Base-by-base conservation (phyloP, 257 asterid genomes). In the Petrea volubilis region DNA sequence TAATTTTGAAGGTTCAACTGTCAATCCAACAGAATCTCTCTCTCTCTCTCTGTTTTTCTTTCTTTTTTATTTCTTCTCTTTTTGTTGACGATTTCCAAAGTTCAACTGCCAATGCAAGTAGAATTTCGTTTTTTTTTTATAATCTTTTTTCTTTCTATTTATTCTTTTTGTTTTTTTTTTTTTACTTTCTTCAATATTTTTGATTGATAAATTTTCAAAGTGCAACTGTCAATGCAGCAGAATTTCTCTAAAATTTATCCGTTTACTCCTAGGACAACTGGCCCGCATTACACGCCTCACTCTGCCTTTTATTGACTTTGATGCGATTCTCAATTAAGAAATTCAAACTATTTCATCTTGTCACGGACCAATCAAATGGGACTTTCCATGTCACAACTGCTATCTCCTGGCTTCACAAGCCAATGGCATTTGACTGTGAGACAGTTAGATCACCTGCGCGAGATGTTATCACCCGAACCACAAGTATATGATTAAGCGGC, bases 361-460 rank as follows among this genome's bases (percentile, higher is more conserved):
- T 23, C 60, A 65, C 18, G 5, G 33, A 31, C 7, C 28, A 49
- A 12, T 28, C 60, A 51, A 28, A 66, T 17, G 0, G 13, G n/a
- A 28, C 11, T 33, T 9, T 5, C 59, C 46, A 27, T 28, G 29
- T 38, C 34, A 58, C 66, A 20, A 28, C 41, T 21, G 24, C 20
- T 27, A 46, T 9, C 44, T 9, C 38, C 12, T 5, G 11, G 11
- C 23, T 57, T 29, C 4, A 33, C 9, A 33, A 18, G 36, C 38
- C 55, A 41, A 63, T 43, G 24, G 2, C 50, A 24, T 44, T 53
- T 24, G 49, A 17, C 72, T 4, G 74, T 75, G 72, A 44, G 20
- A 23, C 21, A 47, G 20, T 12, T 59, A 50, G 11, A 36, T 59
- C 46, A 66, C 65, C 59, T 3, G 5, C 41, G 2, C 1, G 5